Evolutionary conservation across 306 rosid genomes (phyloP), one percentile per base, ranked within the genome.

Genomic region (Hylodesmum podocarpum): DNA sequence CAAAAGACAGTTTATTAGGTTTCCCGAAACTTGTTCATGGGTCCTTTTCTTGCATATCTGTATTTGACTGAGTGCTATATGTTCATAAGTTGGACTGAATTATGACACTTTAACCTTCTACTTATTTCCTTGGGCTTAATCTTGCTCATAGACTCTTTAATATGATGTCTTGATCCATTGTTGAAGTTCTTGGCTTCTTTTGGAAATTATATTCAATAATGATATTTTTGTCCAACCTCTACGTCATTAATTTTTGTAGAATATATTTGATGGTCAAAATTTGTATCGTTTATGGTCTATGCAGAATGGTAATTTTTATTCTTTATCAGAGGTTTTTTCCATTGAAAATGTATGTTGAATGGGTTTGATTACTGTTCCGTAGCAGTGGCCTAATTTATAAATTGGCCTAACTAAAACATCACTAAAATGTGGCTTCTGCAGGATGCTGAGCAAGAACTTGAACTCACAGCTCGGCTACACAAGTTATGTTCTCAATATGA

Each of bases 401-500:
- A 53, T 50, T 55, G 58, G 41, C 51, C 37, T 28, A 44, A 27
- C 64, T 61, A 76, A 76, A 67, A 54, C 77, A 19, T 46, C 67
- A 58, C 73, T 62, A 43, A 49, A 50, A n/a, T 79, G 62, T 67
- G 75, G 44, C 25, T 78, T 76, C 67, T 85, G 90, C 87, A 92
- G 99, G 88, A 66, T 66, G 67, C 81, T 54, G 96, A 91, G 75
- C 67, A 73, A 47, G 97, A 95, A 77, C 81, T 88, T 78, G 90
- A 83, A 36, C 84, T 72, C 73, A 81, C 91, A 46, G 77, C 80
- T 46, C 87, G 78, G 58, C 66, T 95, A 77, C 89, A 92, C 53
- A 85, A 88, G 67, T 80, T 91, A 62, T 95, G 99, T 84, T 73
- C 88, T 41, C 85, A 86, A 76, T 95, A 91, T 81, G 99, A 95